Evolutionary conservation across 805 yeast genomes (phyloP), one percentile per base, ranked within the genome.

Genomic region (Clavispora phyllophila): DNA sequence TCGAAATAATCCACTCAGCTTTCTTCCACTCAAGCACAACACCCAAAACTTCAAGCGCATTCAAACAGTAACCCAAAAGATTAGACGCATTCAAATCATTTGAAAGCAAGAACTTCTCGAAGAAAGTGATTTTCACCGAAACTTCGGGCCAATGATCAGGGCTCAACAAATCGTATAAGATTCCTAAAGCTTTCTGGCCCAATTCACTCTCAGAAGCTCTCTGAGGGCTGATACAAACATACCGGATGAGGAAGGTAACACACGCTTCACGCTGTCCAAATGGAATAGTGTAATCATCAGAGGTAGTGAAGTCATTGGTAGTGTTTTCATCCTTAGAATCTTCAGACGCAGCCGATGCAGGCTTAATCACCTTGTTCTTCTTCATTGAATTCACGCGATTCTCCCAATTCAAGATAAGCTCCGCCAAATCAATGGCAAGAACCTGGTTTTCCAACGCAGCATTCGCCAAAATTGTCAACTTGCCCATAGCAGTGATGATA

Each of bases 401-500:
- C 60, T 90, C 98, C 99, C 99, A 93, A 37, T 77, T 77, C 46
- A 89, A 68, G 42, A 93, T 80, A 46, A 91, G 63, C 44, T 88
- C 96, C 0, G 96, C 95, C 43, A 93, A 65, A 50, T 91, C 98
- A 45, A 91, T 85, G 0, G 96, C 96, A 47, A 91, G 65, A 0
- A 79, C 72, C 58, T 89, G 97, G 52, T 84, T 87, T 48, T 91
- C 96, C 18, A 80, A 58, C 1, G 87, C 82, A 3, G 93, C 81
- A 52, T 83, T 86, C 4, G 89, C 81, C 54, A 82, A 68, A 38
- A 87, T 79, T 0, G 95, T 85, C 40, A 93, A 68, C 56, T 89
- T 88, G 13, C 95, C 95, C 89, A 93, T 86, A 1, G 96, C 95
- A 3, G 90, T 79, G 40, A 93, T 86, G 43, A 91, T 86, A 51